A percentile compares a stretch with the other conserved stretches of the same genome.
Evolutionary conservation across 176 grass and related monocot species (phyloP).

Genomic region (Phragmites australis): DNA sequence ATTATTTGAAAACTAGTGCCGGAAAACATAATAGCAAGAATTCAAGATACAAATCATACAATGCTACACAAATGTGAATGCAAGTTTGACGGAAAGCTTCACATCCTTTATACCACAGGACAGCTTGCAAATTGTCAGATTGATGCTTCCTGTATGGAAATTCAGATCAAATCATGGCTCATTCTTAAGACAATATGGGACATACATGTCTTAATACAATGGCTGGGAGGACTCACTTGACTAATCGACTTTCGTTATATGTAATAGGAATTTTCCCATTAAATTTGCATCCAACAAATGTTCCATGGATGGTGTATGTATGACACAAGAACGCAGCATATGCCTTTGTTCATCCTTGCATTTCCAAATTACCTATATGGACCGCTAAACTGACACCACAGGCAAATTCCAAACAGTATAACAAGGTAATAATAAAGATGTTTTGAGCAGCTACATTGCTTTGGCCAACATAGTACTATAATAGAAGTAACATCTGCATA

Average conservation of each 20-base stretch:
- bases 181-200: background rate
- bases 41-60: background rate
- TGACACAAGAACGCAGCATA: background rate
- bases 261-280: background rate
- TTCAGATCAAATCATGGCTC: background rate
- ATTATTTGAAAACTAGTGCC: slow-evolving; percentile 6
- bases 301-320: background rate
- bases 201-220: background rate
- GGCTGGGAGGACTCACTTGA: background rate
- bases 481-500: background rate
- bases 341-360: slow-evolving; percentile 3
- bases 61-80: background rate
- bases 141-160: background rate
- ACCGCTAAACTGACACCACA: background rate
- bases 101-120: background rate
- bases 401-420: slow-evolving; percentile 4
- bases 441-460: background rate
- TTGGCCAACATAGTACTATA: background rate
- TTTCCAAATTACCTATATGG: background rate
- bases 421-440: background rate
- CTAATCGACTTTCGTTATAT: background rate
- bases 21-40: background rate
- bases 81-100: background rate
- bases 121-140: background rate
- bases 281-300: slow-evolving; percentile 18